Evolutionary conservation across 1,284 basidiomycete genomes (phyloP).

Genomic region (Coriolopsis trogii): DNA sequence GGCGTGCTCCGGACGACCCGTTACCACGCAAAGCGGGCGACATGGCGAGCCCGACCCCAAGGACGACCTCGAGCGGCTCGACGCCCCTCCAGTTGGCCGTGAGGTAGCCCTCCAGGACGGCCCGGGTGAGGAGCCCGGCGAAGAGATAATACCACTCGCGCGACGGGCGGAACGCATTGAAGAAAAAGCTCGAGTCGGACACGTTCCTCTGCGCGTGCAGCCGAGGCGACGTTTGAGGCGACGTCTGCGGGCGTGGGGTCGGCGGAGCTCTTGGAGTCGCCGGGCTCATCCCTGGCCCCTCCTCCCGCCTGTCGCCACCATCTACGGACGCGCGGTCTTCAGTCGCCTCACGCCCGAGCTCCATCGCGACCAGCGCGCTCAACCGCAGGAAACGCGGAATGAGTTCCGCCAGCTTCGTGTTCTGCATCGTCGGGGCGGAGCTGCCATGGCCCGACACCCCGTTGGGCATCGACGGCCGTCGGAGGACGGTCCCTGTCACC

Average conservation of each 20-base stretch:
- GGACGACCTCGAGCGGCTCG: slow-evolving; percentile 68
- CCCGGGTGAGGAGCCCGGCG: slow-evolving; percentile 73
- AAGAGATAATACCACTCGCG: slow-evolving; percentile 81
- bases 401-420: slow-evolving; percentile 68
- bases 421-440: slow-evolving; percentile 44
- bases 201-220: slow-evolving; percentile 27
- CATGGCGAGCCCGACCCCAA: slow-evolving; percentile 72
- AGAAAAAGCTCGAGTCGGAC: slow-evolving; percentile 34
- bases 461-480: slow-evolving; percentile 41
- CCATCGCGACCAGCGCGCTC: slow-evolving; percentile 73
- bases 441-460: slow-evolving; percentile 15
- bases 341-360: slow-evolving; percentile 64
- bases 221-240: slow-evolving; percentile 30
- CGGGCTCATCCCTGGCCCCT: slow-evolving; percentile 20
- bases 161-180: slow-evolving; percentile 62
- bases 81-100: slow-evolving; percentile 77
- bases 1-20: neutral
- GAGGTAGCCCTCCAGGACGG: slow-evolving; percentile 81
- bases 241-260: slow-evolving; percentile 21
- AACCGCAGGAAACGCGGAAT: slow-evolving; percentile 74
- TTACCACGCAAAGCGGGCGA: slow-evolving; percentile 6
- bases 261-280: slow-evolving; percentile 3
- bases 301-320: slow-evolving; percentile 37
- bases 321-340: slow-evolving; percentile 37
- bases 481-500: slow-evolving; percentile 54